Conservation (phyloP, 1,284 basidiomycete genomes). For the Heterobasidion occidentale region DNA sequence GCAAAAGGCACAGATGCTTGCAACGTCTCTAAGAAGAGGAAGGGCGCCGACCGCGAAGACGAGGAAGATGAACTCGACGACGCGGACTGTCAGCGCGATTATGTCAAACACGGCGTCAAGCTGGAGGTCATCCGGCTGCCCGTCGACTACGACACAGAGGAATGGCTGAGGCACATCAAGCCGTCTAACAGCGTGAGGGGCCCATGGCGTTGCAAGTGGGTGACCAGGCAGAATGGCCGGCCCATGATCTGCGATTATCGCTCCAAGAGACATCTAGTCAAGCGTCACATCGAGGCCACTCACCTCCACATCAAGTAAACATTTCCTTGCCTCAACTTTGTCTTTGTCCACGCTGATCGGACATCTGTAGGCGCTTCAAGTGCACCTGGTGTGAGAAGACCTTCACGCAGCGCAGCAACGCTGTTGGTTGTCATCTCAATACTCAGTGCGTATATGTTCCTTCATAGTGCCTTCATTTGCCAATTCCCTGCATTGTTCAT, state of each 20-base stretch:
- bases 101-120: slow-evolving; percentile 7
- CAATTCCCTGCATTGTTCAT: background rate
- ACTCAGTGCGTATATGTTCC: slow-evolving; percentile 40
- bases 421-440: slow-evolving; percentile 47
- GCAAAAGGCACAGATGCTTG: too few relatives aligned
- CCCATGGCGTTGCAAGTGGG: slow-evolving; percentile 13
- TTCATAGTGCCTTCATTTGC: background rate
- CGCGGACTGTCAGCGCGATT: background rate
- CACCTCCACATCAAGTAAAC: slow-evolving; percentile 54
- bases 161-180: slow-evolving; percentile 9
- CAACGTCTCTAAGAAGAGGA: background rate
- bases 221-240: slow-evolving; percentile 12
- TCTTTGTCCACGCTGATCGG: background rate
- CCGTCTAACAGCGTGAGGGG: slow-evolving; percentile 5
- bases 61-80: too few relatives aligned
- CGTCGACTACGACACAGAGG: slow-evolving; percentile 11
- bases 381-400: slow-evolving; percentile 48
- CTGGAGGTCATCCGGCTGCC: slow-evolving; percentile 13
- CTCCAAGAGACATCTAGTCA: slow-evolving; percentile 60
- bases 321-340: slow-evolving; percentile 7
- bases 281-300: slow-evolving; percentile 57
- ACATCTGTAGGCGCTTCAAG: slow-evolving; percentile 34
- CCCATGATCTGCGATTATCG: slow-evolving; percentile 37
- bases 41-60: too few relatives aligned
- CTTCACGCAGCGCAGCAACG: slow-evolving; percentile 53